Conservation (phyloP, 2,329 filamentous ascomycete species). For the Beauveria scarabaeidicola region DNA sequence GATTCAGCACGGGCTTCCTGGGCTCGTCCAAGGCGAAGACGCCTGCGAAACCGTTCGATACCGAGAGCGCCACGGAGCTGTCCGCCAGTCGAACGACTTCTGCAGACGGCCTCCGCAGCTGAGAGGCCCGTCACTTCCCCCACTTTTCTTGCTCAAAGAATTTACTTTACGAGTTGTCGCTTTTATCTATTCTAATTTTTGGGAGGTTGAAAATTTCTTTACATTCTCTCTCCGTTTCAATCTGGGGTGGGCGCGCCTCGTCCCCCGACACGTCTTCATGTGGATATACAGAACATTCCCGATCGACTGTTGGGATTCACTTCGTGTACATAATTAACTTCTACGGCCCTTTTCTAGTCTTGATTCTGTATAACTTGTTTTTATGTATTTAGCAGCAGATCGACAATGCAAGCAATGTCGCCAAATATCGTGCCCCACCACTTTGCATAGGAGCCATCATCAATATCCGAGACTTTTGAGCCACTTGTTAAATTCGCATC, state of each 20-base stretch:
- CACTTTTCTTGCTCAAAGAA: not conserved
- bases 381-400: not conserved
- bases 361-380: not conserved
- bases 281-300: slow-evolving; percentile 6
- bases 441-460: not conserved
- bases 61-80: slow-evolving; percentile 44
- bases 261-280: not conserved
- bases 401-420: not conserved
- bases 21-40: slow-evolving; percentile 12
- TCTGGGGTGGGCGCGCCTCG: not conserved
- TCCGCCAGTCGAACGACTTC: slow-evolving; percentile 31
- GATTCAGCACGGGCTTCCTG: slow-evolving; percentile 14
- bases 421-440: not conserved
- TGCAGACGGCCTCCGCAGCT: slow-evolving; percentile 20
- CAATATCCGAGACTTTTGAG: not conserved
- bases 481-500: not conserved
- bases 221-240: not conserved
- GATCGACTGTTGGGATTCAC: not conserved
- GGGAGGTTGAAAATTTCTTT: not conserved
- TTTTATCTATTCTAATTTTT: not conserved
- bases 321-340: slow-evolving; percentile 1
- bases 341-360: not conserved
- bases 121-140: not conserved
- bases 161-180: too few species aligned
- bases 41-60: slow-evolving; percentile 30